Evolutionary conservation across 345 rosid species (phyloP), one percentile per base, ranked within the genome.

Genomic region (Cardamine chenopodiifolia): DNA sequence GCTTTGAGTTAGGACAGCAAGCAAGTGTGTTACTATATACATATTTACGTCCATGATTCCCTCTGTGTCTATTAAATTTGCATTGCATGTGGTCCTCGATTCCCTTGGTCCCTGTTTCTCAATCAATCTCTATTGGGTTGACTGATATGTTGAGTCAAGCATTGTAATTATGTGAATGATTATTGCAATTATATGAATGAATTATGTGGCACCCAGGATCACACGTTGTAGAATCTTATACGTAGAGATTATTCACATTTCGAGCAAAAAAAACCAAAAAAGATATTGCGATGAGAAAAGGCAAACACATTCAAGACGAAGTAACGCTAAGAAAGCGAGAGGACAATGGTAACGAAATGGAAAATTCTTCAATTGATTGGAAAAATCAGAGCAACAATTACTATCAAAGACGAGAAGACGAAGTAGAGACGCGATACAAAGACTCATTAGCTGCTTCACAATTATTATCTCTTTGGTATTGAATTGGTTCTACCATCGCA

Each of bases 401-500:
- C 7, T 40, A 13, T 42, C 2, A 14, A 1, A 14, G 13, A 9
- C 42, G 39, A 47, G 39, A 47, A 47, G 52, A 17, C 22, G 0
- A 47, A 17, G 23, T 18, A 47, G 18, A 47, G 39, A 44, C 53
- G 50, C 53, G 39, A 37, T 35, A 7, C 53, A 22, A 55, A 42
- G 63, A 55, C 55, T 69, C 73, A 57, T 28, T 28, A 40, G 64
- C n/a, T 69, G 29, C 54, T 68, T 55, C 73, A 55, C 53, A 55
- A 42, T 40, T 68, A 1, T 13, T 17, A 54, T 68, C 52, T 68
- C 26, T 37, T 49, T 32, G 39, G 12, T 34, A 34, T 34, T 34
- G n/a, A n/a, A n/a, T n/a, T n/a, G n/a, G n/a, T 34, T 34, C 2
- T 8, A 34, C 8, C 1, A 34, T 34, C 3, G 39, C 12, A 34